Conservation (phyloP, 2,329 filamentous ascomycete species). For the Paraphaeosphaeria sporulosa region DNA sequence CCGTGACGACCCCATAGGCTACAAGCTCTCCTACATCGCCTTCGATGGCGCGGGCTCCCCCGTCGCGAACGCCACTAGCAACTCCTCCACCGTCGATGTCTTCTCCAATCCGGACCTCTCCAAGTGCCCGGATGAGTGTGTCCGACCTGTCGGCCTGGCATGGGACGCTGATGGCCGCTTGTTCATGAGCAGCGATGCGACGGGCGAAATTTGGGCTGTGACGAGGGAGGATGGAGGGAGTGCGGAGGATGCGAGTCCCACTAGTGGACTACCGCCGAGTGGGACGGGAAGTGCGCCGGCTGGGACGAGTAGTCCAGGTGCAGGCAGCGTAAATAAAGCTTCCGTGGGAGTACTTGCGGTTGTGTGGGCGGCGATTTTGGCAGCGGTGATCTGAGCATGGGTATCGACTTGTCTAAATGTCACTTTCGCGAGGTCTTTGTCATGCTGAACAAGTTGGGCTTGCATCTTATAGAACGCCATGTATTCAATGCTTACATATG, state of each 20-base stretch:
- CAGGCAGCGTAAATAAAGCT: not conserved
- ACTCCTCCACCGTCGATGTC: slow-evolving; percentile 59
- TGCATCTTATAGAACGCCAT: too few species aligned
- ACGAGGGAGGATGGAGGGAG: slow-evolving; percentile 40
- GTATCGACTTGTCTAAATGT: not conserved
- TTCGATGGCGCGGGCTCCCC: slow-evolving; percentile 58
- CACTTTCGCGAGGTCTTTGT: not conserved
- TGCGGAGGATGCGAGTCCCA: slow-evolving; percentile 33
- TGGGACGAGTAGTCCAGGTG: slow-evolving; percentile 1
- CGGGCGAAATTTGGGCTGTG: slow-evolving; percentile 70
- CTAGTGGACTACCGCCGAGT: slow-evolving; percentile 22
- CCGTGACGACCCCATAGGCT: slow-evolving; percentile 57
- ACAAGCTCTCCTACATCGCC: slow-evolving; percentile 58
- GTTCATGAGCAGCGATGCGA: slow-evolving; percentile 69
- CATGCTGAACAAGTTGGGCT: too few species aligned
- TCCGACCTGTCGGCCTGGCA: slow-evolving; percentile 68
- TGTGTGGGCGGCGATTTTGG: slow-evolving; percentile 22
- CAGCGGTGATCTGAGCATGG: slow-evolving; percentile 12
- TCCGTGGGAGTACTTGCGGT: slow-evolving; percentile 11
- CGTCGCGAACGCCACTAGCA: slow-evolving; percentile 55
- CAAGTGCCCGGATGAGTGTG: slow-evolving; percentile 64
- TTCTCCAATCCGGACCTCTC: slow-evolving; percentile 63
- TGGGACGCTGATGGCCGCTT: slow-evolving; percentile 61
- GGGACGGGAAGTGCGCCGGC: slow-evolving; percentile 3
- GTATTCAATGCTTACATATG: too few species aligned